Percentiles rank a stretch among this genome's conserved stretches.
phyloP scores from a whole-genome alignment of 176 grass and related monocot species.

The Chrysopogon serrulatus region DNA sequence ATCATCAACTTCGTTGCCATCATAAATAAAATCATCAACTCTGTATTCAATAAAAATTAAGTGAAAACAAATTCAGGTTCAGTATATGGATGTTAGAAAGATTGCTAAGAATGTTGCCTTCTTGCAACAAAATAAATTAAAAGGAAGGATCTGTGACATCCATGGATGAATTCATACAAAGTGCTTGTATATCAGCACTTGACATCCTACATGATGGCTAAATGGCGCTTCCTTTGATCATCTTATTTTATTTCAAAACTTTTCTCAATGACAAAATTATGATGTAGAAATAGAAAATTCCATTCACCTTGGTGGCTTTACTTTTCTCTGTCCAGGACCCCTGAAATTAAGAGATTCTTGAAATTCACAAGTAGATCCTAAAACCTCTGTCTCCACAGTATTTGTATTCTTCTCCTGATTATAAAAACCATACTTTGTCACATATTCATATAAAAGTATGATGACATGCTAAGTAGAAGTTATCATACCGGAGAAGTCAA shows the following conservation, averaged over 20 bases:
- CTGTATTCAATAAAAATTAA: constrained; percentile 20
- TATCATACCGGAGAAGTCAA: constrained; percentile 33
- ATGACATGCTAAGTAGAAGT: neutral
- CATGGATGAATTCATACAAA: neutral
- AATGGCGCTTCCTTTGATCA: neutral
- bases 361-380: constrained; percentile 9
- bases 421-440: neutral
- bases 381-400: neutral
- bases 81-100: neutral
- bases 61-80: neutral
- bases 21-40: constrained; percentile 28
- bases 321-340: constrained; percentile 43
- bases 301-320: constrained; percentile 35
- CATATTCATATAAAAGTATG: neutral
- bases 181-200: neutral
- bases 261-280: neutral
- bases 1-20: constrained; percentile 10
- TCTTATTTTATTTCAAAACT: constrained; percentile 19
- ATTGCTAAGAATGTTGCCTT: neutral
- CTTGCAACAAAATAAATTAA: constrained; percentile 8
- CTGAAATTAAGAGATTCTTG: constrained; percentile 21
- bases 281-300: neutral
- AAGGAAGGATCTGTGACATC: neutral
- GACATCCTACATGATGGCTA: constrained; percentile 4
- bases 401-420: constrained; percentile 28